Evolutionary conservation across 306 rosid genomes (phyloP).

Genomic region (Castanea crenata): DNA sequence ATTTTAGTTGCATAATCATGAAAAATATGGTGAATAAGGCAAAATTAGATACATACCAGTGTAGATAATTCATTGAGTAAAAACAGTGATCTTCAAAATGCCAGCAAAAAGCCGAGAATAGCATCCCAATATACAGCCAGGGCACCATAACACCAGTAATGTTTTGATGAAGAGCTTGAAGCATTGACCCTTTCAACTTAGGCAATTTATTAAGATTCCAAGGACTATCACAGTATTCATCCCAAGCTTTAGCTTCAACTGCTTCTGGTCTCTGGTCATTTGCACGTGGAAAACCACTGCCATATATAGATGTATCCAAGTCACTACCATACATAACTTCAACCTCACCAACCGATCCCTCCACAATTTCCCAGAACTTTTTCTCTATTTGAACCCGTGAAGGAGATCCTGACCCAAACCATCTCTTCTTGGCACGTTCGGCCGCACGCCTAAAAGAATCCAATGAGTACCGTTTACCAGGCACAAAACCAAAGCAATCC

Average conservation of each 20-base stretch:
- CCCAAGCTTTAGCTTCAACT: slow-evolving; percentile 72
- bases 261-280: slow-evolving; percentile 60
- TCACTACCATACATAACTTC: slow-evolving; percentile 98
- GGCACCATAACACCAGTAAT: slow-evolving; percentile 99
- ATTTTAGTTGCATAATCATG: neutral
- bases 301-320: slow-evolving; percentile 82
- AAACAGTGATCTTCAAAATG: slow-evolving; percentile 99
- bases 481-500: slow-evolving; percentile 94
- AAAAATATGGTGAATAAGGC: neutral
- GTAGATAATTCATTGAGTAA: slow-evolving; percentile 94
- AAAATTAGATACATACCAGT: slow-evolving; percentile 65
- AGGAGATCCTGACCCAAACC: slow-evolving; percentile 87
- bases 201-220: slow-evolving; percentile 99
- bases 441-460: slow-evolving; percentile 85
- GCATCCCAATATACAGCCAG: slow-evolving; percentile 97
- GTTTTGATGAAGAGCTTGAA: slow-evolving; percentile 81
- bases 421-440: slow-evolving; percentile 75
- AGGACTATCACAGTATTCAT: slow-evolving; percentile 74
- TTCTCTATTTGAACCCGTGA: slow-evolving; percentile 88
- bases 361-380: slow-evolving; percentile 97
- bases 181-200: slow-evolving; percentile 88
- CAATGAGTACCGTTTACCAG: slow-evolving; percentile 70
- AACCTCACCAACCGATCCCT: slow-evolving; percentile 89
- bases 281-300: slow-evolving; percentile 89
- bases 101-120: slow-evolving; percentile 98